phyloP scores from a whole-genome alignment of 371 early-diverging fungal genomes.

The Mucor mucedo region DNA sequence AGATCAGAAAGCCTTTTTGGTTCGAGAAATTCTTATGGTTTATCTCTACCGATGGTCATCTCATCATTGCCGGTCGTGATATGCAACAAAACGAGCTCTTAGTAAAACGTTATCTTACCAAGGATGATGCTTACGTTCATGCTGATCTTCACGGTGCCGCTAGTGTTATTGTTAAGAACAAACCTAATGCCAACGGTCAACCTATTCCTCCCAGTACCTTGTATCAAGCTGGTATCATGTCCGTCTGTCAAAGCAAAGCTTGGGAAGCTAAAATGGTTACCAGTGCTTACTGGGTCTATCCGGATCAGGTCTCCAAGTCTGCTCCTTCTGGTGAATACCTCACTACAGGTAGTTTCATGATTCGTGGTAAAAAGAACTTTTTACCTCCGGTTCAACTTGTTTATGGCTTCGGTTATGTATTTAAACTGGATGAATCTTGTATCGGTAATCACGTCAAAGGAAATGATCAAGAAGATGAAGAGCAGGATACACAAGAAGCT shows the following conservation, averaged over 20 bases:
- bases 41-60: slow-evolving; percentile 91
- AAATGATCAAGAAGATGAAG: slow-evolving; percentile 5
- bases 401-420: slow-evolving; percentile 96
- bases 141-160: slow-evolving; percentile 97
- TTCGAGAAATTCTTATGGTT: slow-evolving; percentile 99
- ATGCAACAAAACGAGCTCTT: slow-evolving; percentile 97
- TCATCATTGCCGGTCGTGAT: slow-evolving; percentile 97
- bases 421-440: slow-evolving; percentile 84
- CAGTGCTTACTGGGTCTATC: slow-evolving; percentile 96
- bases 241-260: slow-evolving; percentile 94
- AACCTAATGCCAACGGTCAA: slow-evolving; percentile 60
- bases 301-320: slow-evolving; percentile 92
- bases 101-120: slow-evolving; percentile 84
- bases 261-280: slow-evolving; percentile 98
- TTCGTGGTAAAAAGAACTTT: slow-evolving; percentile 96
- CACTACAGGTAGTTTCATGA: slow-evolving; percentile 96
- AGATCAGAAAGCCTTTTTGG: slow-evolving; percentile 95
- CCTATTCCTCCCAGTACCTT: slow-evolving; percentile 90
- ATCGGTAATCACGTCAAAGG: slow-evolving; percentile 70
- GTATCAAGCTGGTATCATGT: slow-evolving; percentile 96
- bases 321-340: slow-evolving; percentile 98
- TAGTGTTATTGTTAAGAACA: slow-evolving; percentile 92
- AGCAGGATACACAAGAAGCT: slow-evolving; percentile 5
- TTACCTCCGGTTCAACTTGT: slow-evolving; percentile 94
- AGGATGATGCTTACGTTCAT: slow-evolving; percentile 95